Percentiles rank a stretch among this genome's conserved stretches.
phyloP scores from a whole-genome alignment of 345 rosid species.

The Boechera stricta region DNA sequence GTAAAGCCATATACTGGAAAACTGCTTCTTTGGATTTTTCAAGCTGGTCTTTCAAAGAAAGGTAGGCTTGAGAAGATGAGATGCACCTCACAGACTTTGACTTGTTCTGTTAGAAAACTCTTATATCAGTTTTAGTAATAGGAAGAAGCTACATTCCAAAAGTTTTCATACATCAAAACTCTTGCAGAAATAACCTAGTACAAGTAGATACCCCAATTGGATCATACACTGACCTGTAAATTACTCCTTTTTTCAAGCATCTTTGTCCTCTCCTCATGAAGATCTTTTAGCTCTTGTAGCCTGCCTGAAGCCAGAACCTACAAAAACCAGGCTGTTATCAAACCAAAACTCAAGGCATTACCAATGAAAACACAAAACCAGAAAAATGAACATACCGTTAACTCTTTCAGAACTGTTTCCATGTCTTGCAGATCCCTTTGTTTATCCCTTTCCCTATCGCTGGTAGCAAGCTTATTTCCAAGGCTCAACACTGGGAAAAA shows the following conservation, averaged over 20 bases:
- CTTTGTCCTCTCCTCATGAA: conserved; percentile 78
- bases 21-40: conserved; percentile 77
- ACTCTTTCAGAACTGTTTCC: conserved; percentile 70
- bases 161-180: conserved; percentile 32
- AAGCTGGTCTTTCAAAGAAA: conserved; percentile 70
- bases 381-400: conserved; percentile 56
- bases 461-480: conserved; percentile 64
- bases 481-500: conserved; percentile 73
- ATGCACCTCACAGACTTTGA: conserved; percentile 71
- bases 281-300: conserved; percentile 68
- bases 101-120: conserved; percentile 57
- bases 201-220: conserved; percentile 18
- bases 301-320: conserved; percentile 79
- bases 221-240: conserved; percentile 64
- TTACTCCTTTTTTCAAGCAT: conserved; percentile 60
- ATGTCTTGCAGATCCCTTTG: conserved; percentile 75
- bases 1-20: conserved; percentile 65
- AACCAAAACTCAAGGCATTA: conserved; percentile 32
- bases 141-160: conserved; percentile 35
- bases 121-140: conserved; percentile 27
- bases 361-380: conserved; percentile 29
- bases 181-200: conserved; percentile 1
- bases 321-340: conserved; percentile 40
- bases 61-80: conserved; percentile 69
- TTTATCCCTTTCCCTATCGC: conserved; percentile 70